phyloP scores from a whole-genome alignment of 345 rosid genomes.

The Syzygium oleosum region DNA sequence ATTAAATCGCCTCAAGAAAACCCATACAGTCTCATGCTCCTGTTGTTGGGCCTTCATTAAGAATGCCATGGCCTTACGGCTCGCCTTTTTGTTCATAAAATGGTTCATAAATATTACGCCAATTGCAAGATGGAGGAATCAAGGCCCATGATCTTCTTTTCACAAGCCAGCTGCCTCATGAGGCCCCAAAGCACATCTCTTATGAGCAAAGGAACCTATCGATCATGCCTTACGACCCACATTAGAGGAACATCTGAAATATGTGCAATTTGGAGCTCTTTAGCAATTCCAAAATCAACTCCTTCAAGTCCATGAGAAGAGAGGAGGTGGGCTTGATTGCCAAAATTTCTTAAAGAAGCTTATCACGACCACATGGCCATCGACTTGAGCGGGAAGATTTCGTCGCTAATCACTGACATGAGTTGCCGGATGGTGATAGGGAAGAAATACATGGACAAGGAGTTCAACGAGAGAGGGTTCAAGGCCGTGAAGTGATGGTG shows the following conservation, averaged over 20 bases:
- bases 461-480: conserved; percentile 29
- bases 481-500: conserved; percentile 20
- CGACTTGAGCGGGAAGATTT: conserved; percentile 26
- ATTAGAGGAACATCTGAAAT: conserved; percentile 36
- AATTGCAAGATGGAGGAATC: neutral
- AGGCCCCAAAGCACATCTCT: conserved; percentile 8
- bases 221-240: conserved; percentile 20
- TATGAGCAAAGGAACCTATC: conserved; percentile 14
- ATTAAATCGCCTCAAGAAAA: neutral
- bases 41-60: too few species aligned
- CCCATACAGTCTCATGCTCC: too few species aligned
- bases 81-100: too few species aligned
- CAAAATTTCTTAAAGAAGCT: conserved; percentile 4
- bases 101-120: too few species aligned
- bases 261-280: conserved; percentile 36
- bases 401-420: conserved; percentile 15
- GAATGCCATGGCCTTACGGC: too few species aligned
- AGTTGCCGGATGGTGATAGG: conserved; percentile 44
- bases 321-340: conserved; percentile 26
- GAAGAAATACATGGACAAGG: conserved; percentile 24
- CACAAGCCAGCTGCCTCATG: conserved; percentile 17
- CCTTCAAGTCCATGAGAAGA: conserved; percentile 20
- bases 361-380: conserved; percentile 3
- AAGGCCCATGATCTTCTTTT: conserved; percentile 31
- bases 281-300: conserved; percentile 17